Conservation (phyloP, 2,329 filamentous ascomycete genomes). For the Talaromyces rugulosus region DNA sequence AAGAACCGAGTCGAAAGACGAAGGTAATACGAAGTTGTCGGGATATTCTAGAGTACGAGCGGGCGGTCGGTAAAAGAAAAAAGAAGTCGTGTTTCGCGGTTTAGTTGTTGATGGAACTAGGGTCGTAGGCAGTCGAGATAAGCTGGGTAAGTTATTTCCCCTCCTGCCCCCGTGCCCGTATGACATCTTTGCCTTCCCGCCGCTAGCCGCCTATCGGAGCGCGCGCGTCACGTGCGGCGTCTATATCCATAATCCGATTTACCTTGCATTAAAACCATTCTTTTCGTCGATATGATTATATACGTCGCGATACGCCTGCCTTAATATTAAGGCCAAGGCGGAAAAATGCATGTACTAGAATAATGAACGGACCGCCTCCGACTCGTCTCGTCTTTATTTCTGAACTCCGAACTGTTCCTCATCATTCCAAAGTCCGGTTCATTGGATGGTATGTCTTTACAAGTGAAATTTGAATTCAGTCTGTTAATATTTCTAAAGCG, state of each 20-base stretch:
- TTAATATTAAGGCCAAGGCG: background rate
- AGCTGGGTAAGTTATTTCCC: background rate
- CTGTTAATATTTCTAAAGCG: constrained; percentile 40
- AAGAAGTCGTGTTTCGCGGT: too few relatives aligned
- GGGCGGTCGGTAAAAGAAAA: too few relatives aligned
- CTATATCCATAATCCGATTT: background rate
- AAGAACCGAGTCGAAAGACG: background rate
- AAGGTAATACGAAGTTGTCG: too few relatives aligned
- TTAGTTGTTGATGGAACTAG: background rate
- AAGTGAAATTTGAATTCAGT: constrained; percentile 2
- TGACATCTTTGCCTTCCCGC: constrained; percentile 13
- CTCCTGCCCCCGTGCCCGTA: constrained; percentile 6
- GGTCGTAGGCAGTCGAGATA: background rate
- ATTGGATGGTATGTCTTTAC: constrained; percentile 63
- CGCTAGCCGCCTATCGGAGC: constrained; percentile 23
- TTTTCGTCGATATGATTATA: background rate
- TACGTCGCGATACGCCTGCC: background rate
- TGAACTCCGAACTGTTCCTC: constrained; percentile 49
- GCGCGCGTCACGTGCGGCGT: constrained; percentile 27
- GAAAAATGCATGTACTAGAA: background rate
- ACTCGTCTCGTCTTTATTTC: constrained; percentile 63
- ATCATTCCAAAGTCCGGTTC: constrained; percentile 80
- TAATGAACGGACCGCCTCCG: constrained; percentile 55
- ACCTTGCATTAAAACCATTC: too few relatives aligned
- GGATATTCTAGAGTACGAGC: too few relatives aligned